Conservation (phyloP, 2,329 filamentous ascomycete species). For the Stromatinia cepivora region DNA sequence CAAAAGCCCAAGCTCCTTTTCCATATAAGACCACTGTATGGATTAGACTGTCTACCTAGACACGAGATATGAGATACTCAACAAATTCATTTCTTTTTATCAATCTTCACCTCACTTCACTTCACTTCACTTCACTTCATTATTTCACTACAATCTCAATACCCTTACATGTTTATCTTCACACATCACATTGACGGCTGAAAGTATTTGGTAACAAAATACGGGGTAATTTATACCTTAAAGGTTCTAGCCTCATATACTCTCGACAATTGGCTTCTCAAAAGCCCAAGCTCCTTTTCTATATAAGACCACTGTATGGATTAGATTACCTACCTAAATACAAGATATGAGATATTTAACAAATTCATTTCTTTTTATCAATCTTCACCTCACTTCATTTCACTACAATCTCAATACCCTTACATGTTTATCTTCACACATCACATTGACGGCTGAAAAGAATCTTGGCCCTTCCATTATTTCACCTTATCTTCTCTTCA, state of each 20-base stretch:
- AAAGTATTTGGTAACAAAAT: conserved; percentile 2
- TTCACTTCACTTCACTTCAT: background rate
- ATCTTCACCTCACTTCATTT: background rate
- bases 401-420: background rate
- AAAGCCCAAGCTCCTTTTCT: too few species aligned
- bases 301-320: too few species aligned
- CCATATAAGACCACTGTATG: too few species aligned
- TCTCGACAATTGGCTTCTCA: background rate
- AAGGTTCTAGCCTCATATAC: background rate
- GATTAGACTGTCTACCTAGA: background rate
- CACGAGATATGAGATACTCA: background rate
- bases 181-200: background rate
- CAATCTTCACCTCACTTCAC: background rate
- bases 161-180: background rate
- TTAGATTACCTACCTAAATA: background rate
- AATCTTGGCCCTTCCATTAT: conserved; percentile 15
- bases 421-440: background rate
- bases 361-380: background rate
- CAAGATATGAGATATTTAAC: background rate
- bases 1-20: too few species aligned
- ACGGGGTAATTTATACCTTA: conserved; percentile 8
- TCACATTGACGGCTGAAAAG: background rate
- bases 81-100: background rate
- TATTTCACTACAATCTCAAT: background rate
- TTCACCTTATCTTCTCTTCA: conserved; percentile 10